Evolutionary conservation across 78 protist genomes (phyloP).

Genomic region (Diacronema lutheri): DNA sequence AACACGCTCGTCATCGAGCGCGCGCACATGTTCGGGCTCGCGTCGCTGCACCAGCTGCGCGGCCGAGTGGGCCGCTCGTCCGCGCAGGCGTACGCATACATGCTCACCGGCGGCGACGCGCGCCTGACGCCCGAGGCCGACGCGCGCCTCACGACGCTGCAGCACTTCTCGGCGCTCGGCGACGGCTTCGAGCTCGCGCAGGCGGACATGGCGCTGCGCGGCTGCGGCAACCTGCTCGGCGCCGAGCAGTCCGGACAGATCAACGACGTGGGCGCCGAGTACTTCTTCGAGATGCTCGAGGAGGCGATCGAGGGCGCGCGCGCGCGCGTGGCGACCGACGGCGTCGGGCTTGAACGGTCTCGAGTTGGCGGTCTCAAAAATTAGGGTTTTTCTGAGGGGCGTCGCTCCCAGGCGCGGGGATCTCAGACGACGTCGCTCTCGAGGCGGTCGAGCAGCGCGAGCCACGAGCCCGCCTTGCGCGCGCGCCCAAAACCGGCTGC

Average conservation of each 20-base stretch:
- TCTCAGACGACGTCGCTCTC: no score
- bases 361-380: no score
- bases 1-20: conserved; percentile 36
- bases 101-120: neutral
- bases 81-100: neutral
- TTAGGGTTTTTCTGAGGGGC: no score
- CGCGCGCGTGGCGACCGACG: no score
- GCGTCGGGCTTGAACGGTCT: no score
- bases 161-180: neutral
- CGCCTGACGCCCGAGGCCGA: neutral
- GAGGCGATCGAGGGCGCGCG: neutral
- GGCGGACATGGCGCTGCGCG: conserved; percentile 38
- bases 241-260: conserved; percentile 22
- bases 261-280: neutral
- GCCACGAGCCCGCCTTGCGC: no score
- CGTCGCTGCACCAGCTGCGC: conserved; percentile 46
- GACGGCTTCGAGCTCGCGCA: neutral
- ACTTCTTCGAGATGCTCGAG: neutral
- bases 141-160: neutral
- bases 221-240: conserved; percentile 42
- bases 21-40: conserved; percentile 38
- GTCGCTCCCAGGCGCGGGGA: no score
- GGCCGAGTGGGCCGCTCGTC: conserved; percentile 42
- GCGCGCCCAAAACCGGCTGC: no score
- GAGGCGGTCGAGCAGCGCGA: no score